A percentile compares a stretch with the other conserved stretches of the same genome.
These are phyloP conservation scores for Mycena leptocephala DNA, from an alignment of 768 basidiomycete species.

Conservation along the genomic window DNA sequence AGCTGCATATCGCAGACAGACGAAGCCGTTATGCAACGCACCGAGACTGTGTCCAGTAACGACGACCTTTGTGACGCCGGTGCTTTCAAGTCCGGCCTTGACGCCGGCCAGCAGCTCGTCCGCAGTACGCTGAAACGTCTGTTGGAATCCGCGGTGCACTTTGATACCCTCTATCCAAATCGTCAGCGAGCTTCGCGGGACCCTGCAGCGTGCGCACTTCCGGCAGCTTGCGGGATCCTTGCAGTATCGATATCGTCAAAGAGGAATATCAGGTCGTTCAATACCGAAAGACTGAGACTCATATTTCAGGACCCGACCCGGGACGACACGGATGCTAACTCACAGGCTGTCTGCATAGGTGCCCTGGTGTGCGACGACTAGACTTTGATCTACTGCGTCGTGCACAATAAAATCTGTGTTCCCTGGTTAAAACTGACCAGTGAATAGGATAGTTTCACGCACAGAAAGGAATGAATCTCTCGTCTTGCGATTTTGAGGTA, in stretches of 20 bases:
- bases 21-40: slow-evolving; percentile 2
- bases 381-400: slow-evolving; percentile 48
- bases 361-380: slow-evolving; percentile 62
- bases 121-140: slow-evolving; percentile 56
- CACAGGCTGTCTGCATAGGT: slow-evolving; percentile 53
- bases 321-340: neutral
- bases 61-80: slow-evolving; percentile 51
- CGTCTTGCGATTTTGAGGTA: slow-evolving; percentile 45
- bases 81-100: slow-evolving; percentile 43
- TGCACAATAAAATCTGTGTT: slow-evolving; percentile 55
- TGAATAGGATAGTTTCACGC: neutral
- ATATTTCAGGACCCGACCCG: neutral
- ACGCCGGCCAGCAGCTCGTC: slow-evolving; percentile 50
- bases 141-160: slow-evolving; percentile 58
- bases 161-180: slow-evolving; percentile 45
- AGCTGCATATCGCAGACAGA: neutral
- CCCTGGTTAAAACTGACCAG: neutral
- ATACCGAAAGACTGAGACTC: slow-evolving; percentile 48
- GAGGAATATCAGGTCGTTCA: slow-evolving; percentile 53
- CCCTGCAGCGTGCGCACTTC: slow-evolving; percentile 35
- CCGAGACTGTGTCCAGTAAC: slow-evolving; percentile 61
- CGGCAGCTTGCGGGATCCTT: slow-evolving; percentile 44
- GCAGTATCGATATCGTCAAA: slow-evolving; percentile 47
- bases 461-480: slow-evolving; percentile 51
- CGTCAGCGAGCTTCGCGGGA: neutral